phyloP scores from a whole-genome alignment of 2,329 filamentous ascomycete genomes.

The Plectosphaerella plurivora region DNA sequence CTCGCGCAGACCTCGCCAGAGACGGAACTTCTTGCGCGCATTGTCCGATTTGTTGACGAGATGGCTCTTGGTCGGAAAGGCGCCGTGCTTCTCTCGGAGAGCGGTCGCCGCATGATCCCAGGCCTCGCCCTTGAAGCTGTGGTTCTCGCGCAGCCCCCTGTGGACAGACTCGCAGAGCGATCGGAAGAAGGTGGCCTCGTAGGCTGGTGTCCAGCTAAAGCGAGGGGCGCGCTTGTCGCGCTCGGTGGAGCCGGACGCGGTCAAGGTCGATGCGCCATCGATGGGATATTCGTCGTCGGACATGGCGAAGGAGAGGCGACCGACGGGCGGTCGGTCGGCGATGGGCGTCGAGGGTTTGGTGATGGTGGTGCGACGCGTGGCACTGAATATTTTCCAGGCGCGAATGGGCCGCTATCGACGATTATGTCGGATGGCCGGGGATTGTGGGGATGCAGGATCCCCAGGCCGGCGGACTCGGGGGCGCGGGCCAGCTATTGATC shows the following conservation, averaged over 20 bases:
- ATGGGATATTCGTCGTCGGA: constrained; percentile 33
- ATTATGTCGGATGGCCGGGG: too few species aligned
- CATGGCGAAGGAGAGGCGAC: constrained; percentile 18
- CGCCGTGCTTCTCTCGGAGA: constrained; percentile 49
- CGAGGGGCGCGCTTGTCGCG: constrained; percentile 37
- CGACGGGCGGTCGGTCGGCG: too few species aligned
- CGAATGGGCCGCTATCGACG: too few species aligned
- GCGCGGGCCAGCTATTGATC: neutral
- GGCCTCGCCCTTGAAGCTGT: constrained; percentile 58
- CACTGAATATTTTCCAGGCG: too few species aligned
- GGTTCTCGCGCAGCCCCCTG: constrained; percentile 51
- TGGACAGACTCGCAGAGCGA: constrained; percentile 57
- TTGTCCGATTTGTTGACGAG: constrained; percentile 63
- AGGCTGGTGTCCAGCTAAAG: constrained; percentile 56
- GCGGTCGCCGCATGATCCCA: constrained; percentile 55
- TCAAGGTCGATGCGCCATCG: constrained; percentile 7
- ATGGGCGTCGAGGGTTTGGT: neutral
- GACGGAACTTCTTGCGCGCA: constrained; percentile 57
- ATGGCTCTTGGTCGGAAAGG: constrained; percentile 56
- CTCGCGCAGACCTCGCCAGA: constrained; percentile 55
- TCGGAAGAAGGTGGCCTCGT: constrained; percentile 57
- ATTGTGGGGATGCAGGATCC: neutral
- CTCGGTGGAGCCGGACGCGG: constrained; percentile 7
- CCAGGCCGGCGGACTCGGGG: neutral
- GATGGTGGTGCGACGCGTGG: constrained; percentile 1